Percentiles rank a stretch among this genome's conserved stretches.
Evolutionary conservation across 2,329 filamentous ascomycete species (phyloP).

Genomic region (Apiospora malaysiana): DNA sequence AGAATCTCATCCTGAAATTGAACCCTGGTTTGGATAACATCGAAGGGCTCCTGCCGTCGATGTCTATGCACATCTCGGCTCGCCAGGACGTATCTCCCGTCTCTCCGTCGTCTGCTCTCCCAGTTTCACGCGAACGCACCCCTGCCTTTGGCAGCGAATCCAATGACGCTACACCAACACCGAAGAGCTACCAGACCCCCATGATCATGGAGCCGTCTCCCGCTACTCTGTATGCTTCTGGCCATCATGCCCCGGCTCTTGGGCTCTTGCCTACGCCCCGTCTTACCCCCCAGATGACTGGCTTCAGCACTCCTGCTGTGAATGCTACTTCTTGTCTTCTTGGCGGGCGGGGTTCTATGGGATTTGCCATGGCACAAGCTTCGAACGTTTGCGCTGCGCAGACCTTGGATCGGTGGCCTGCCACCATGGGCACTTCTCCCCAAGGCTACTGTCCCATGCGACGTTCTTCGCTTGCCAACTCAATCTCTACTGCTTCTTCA

Average conservation of each 20-base stretch:
- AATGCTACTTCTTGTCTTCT: slow-evolving; percentile 58
- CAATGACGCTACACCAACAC: slow-evolving; percentile 47
- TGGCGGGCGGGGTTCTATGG: slow-evolving; percentile 61
- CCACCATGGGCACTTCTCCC: slow-evolving; percentile 56
- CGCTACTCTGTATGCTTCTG: slow-evolving; percentile 49
- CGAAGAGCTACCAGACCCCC: slow-evolving; percentile 49
- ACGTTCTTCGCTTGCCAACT: slow-evolving; percentile 68
- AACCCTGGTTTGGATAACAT: slow-evolving; percentile 65
- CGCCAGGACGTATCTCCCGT: slow-evolving; percentile 41
- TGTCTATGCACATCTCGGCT: background rate
- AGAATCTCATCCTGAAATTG: slow-evolving; percentile 61
- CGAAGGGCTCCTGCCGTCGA: slow-evolving; percentile 44
- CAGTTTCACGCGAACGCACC: slow-evolving; percentile 47
- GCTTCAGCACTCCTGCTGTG: slow-evolving; percentile 66
- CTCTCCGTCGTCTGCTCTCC: slow-evolving; percentile 52
- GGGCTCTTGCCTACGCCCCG: slow-evolving; percentile 64
- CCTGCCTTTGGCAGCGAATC: slow-evolving; percentile 44
- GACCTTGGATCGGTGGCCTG: slow-evolving; percentile 59
- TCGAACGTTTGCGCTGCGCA: slow-evolving; percentile 53
- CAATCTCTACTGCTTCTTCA: slow-evolving; percentile 67
- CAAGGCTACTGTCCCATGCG: slow-evolving; percentile 56
- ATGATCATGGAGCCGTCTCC: slow-evolving; percentile 56
- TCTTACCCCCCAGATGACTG: slow-evolving; percentile 60
- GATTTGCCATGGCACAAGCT: slow-evolving; percentile 64
- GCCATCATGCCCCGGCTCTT: slow-evolving; percentile 57